Evolutionary conservation across 75 land plant species (phyloP), one percentile per base, ranked within the genome.

Genomic region (Isoetes taiwanensis): DNA sequence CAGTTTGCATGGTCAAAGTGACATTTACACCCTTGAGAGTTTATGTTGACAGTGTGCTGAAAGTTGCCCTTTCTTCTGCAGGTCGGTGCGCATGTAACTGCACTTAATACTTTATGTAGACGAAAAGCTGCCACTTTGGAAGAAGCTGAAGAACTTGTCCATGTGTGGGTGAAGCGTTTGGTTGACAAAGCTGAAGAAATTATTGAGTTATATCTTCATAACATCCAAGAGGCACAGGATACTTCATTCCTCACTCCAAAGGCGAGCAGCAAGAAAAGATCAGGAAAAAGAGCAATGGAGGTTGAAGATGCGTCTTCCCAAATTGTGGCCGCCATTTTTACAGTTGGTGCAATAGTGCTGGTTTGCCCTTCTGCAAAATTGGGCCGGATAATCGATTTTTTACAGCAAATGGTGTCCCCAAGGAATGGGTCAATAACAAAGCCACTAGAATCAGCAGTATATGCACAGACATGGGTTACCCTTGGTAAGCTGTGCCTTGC

Each of bases 81-180:
- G 94, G 86, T 89, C 33, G 80, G 81, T 42, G 96, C 96, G 43
- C 96, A 89, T 75, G 81, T 79, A 19, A 76, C 79, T 53, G 82
- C 90, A 17, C 78, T 89, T 11, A 77, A 57, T 64, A 79, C 76
- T 41, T 62, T 89, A 26, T 85, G 96, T 77, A 84, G 72, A 58
- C 64, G 73, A 21, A 77, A 89, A 64, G 83, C 90, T 2, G 28
- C 32, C 12, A 68, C 57, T 52, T 19, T 61, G 25, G 79, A 72
- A 30, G 85, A 89, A 65, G 96, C 83, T 53, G 74, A 81, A 52
- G 31, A 26, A 1, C 80, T 89, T 48, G 70, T 89, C 20, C 17
- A 32, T 23, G 72, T 53, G 65, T 89, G 96, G 82, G 85, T 66
- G 8, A 30, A 65, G 28, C 67, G 77, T 40, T 64, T 89, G 48